phyloP scores from a whole-genome alignment of 495 filamentous ascomycete species.

The Tetracladium marchalianum region DNA sequence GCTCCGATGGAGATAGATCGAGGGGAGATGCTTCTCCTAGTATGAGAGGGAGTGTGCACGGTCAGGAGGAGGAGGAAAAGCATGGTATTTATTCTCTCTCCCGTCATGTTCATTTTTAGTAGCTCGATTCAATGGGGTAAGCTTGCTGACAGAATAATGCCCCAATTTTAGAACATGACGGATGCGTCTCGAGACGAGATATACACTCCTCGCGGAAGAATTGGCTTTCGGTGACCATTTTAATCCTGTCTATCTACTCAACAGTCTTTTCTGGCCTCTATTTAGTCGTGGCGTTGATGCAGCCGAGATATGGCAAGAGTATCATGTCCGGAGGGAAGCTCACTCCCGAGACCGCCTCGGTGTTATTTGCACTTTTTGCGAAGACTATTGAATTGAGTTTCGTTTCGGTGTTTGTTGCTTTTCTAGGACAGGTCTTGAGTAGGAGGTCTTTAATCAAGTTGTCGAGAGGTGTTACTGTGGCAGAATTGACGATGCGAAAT shows the following conservation, averaged over 20 bases:
- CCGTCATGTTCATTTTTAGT: too few relatives aligned
- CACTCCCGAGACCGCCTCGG: constrained; percentile 43
- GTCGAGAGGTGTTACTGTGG: constrained; percentile 53
- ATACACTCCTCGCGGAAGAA: constrained; percentile 30
- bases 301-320: constrained; percentile 46
- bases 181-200: constrained; percentile 24
- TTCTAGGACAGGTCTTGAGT: constrained; percentile 62
- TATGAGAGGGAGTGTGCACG: too few relatives aligned
- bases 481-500: constrained; percentile 57
- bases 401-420: constrained; percentile 66
- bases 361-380: constrained; percentile 53
- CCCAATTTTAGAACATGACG: neutral
- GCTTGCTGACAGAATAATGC: too few relatives aligned
- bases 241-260: constrained; percentile 55
- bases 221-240: constrained; percentile 48
- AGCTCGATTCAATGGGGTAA: too few relatives aligned
- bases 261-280: constrained; percentile 57
- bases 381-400: constrained; percentile 70
- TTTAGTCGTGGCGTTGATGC: constrained; percentile 44
- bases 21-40: too few relatives aligned
- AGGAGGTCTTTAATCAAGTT: constrained; percentile 44
- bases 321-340: constrained; percentile 40
- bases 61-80: too few relatives aligned
- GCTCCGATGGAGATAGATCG: too few relatives aligned
- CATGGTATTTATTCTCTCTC: too few relatives aligned